phyloP scores from a whole-genome alignment of 2,329 filamentous ascomycete species.

The Dichotomopilus funicola region DNA sequence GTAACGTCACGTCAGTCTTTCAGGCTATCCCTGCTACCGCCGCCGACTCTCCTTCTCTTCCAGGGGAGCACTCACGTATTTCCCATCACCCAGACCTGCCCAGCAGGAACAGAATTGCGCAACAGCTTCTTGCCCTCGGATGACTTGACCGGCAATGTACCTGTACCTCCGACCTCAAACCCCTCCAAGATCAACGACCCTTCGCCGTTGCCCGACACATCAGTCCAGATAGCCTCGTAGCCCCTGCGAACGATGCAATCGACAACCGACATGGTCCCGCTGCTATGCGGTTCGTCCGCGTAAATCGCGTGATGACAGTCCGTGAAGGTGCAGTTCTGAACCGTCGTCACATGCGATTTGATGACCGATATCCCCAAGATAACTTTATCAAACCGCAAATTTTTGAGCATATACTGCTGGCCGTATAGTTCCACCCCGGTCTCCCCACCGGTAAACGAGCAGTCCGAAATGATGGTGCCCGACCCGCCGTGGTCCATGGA shows the following conservation, averaged over 20 bases:
- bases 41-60: no score
- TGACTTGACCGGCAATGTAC: constrained; percentile 21
- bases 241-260: constrained; percentile 27
- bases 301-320: constrained; percentile 29
- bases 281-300: constrained; percentile 22
- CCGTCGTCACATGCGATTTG: constrained; percentile 25
- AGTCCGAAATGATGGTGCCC: constrained; percentile 28
- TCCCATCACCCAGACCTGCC: constrained; percentile 27
- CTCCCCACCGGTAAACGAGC: constrained; percentile 28
- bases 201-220: constrained; percentile 23
- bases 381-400: constrained; percentile 27
- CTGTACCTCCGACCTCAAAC: constrained; percentile 22
- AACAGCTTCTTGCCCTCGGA: constrained; percentile 17
- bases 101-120: constrained; percentile 19
- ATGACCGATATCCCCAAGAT: constrained; percentile 27
- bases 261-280: constrained; percentile 26
- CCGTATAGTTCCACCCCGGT: constrained; percentile 28
- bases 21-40: not conserved
- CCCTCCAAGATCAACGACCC: constrained; percentile 27
- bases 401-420: constrained; percentile 33
- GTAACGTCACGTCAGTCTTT: not conserved
- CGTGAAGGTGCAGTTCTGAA: constrained; percentile 26
- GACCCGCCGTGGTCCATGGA: constrained; percentile 32
- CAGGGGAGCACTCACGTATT: constrained; percentile 16
- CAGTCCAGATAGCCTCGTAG: constrained; percentile 24